Base-by-base conservation (phyloP, 208 protist species). In the Dictyostelium gargantuum region DNA sequence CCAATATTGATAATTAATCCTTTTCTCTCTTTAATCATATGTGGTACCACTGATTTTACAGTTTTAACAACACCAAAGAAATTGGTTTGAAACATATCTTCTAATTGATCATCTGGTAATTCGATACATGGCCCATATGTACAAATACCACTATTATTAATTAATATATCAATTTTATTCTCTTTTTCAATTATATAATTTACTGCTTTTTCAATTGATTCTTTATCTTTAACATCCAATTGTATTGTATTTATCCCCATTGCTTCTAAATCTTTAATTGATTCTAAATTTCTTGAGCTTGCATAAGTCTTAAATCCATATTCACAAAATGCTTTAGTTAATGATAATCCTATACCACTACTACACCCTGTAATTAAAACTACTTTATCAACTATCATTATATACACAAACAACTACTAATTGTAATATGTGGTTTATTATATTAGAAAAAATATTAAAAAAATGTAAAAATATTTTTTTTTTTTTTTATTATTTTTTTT, bases 91-190 rank as follows among this genome's bases (percentile, higher is more conserved):
- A 63, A 11, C 3, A 72, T 35, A 21, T 56, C 46, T 15, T 80
- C 44, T 17, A 80, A 35, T 13, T 89, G 68, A 29, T 50, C 6
- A 63, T 89, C 50, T 2, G 42, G 21, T 1, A 89, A 26, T 21
- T 89, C 82, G 11, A 89, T 40, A 23, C 21, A 10, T 17, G 82
- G 70, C 21, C 13, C 4, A 68, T 70, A 89, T 23, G 42, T 35
- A 42, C 2, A 63, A 10, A 89, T 29, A 42, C 82, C 82, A 29
- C 44, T 48, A 79, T 89, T 89, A 11, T 89, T 89, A 19, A 89
- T 35, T 9, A 89, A 15, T 1, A 89, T 68, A 89, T 89, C 82
- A 19, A 89, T 77, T 68, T 38, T 77, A 6, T 48, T 35, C 52
- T 89, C 82, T 8, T 89, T 85, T 6, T 48, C 11, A 26, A 76